These are phyloP conservation scores for Umbelopsis sp. DNA, from an alignment of 192 early-diverging fungal genomes.

Conservation along the genomic window DNA sequence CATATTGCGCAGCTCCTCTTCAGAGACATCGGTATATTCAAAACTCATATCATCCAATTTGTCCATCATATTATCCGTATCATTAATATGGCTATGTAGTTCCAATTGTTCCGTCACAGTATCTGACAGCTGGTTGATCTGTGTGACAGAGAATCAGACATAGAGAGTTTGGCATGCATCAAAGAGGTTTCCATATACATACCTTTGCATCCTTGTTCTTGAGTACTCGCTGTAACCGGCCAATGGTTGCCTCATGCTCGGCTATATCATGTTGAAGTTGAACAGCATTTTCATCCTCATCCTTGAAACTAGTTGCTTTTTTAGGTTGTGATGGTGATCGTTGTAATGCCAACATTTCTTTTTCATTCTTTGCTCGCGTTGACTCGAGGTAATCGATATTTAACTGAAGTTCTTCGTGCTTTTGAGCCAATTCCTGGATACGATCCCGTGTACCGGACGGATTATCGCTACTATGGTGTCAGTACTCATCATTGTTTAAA, in stretches of 20 bases:
- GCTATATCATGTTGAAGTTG: constrained; percentile 2
- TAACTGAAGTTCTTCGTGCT: constrained; percentile 19
- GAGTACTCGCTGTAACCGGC: not conserved
- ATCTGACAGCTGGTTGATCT: constrained; percentile 8
- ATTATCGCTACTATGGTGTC: not conserved
- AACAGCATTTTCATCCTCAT: constrained; percentile 1
- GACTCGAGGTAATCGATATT: constrained; percentile 26
- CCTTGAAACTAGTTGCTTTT: not conserved
- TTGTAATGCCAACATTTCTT: not conserved
- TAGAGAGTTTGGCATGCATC: too few species aligned
- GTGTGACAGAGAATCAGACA: not conserved
- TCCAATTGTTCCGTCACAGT: constrained; percentile 14
- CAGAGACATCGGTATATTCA: constrained; percentile 13
- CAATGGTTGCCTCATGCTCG: constrained; percentile 1
- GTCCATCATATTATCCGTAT: constrained; percentile 11
- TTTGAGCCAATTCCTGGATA: constrained; percentile 20
- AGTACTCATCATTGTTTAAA: not conserved
- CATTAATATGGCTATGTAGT: not conserved
- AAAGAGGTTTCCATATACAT: too few species aligned
- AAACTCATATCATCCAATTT: constrained; percentile 19
- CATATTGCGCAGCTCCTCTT: not conserved
- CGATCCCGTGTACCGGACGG: constrained; percentile 6
- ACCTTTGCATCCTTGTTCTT: constrained; percentile 4
- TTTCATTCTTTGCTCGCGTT: constrained; percentile 14
- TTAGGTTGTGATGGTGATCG: constrained; percentile 1